Evolutionary conservation across 2,329 filamentous ascomycete genomes (phyloP).

Genomic region (Aspergillus fructus): DNA sequence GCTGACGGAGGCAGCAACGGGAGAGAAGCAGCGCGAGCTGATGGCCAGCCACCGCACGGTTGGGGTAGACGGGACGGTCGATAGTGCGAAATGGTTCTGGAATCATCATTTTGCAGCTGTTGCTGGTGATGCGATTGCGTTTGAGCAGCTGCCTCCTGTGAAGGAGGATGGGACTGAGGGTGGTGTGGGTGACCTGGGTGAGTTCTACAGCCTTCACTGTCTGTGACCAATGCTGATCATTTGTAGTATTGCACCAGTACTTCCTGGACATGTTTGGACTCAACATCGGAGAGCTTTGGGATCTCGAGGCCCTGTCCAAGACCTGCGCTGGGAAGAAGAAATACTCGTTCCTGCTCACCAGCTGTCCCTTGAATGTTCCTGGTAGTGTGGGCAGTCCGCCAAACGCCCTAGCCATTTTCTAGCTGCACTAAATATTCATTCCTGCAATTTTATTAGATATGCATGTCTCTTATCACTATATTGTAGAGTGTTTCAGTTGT

Average conservation of each 20-base stretch:
- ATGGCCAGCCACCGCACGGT: conserved; percentile 12
- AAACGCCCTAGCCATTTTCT: conserved; percentile 33
- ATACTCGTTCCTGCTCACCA: conserved; percentile 48
- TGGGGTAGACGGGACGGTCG: conserved; percentile 49
- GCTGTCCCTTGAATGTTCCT: conserved; percentile 44
- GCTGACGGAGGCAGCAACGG: conserved; percentile 15
- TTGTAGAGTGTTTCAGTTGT: too few species aligned
- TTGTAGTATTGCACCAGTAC: conserved; percentile 38
- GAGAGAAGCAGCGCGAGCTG: conserved; percentile 14
- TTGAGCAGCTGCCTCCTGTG: conserved; percentile 25
- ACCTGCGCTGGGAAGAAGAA: conserved; percentile 37
- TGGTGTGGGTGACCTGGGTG: neutral
- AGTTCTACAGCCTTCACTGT: too few species aligned
- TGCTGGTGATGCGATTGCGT: conserved; percentile 23
- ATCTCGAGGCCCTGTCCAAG: conserved; percentile 40
- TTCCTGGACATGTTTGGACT: conserved; percentile 44
- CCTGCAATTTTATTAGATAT: too few species aligned
- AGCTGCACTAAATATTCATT: neutral
- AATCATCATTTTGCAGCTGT: conserved; percentile 48
- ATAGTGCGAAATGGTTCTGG: conserved; percentile 57
- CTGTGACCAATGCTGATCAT: too few species aligned
- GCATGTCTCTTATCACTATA: too few species aligned
- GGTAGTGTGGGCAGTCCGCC: conserved; percentile 37
- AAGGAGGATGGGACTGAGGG: neutral
- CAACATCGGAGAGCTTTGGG: conserved; percentile 49